phyloP scores from a whole-genome alignment of 805 yeast species.

The Sugiyamaella americana region DNA sequence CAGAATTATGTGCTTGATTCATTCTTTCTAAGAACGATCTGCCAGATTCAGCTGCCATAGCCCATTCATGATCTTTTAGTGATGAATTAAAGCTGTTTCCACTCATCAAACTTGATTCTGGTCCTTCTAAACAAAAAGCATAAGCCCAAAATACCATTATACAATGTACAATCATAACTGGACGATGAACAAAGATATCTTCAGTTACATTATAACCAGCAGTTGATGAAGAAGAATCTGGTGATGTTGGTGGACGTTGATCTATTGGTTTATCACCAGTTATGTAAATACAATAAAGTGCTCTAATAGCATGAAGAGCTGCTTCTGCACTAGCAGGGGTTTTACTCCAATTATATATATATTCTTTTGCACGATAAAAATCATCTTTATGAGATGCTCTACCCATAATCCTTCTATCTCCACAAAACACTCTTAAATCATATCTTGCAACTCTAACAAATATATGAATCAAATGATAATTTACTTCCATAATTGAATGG shows the following conservation, averaged over 20 bases:
- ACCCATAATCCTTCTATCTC: slow-evolving; percentile 74
- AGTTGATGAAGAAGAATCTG: background rate
- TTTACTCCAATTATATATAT: slow-evolving; percentile 48
- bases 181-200: slow-evolving; percentile 24
- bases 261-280: background rate
- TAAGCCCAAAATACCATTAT: slow-evolving; percentile 28
- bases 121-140: slow-evolving; percentile 27
- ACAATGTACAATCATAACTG: slow-evolving; percentile 22
- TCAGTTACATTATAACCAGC: slow-evolving; percentile 10
- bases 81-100: slow-evolving; percentile 10
- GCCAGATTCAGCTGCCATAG: slow-evolving; percentile 41
- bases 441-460: slow-evolving; percentile 62
- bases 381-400: slow-evolving; percentile 49
- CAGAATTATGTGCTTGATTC: slow-evolving; percentile 1
- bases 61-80: slow-evolving; percentile 24
- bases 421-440: slow-evolving; percentile 68
- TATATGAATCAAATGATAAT: slow-evolving; percentile 64
- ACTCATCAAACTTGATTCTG: slow-evolving; percentile 22
- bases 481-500: background rate
- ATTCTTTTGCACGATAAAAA: slow-evolving; percentile 41
- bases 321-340: slow-evolving; percentile 45
- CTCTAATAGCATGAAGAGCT: slow-evolving; percentile 49
- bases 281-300: slow-evolving; percentile 50
- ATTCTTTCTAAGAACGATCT: slow-evolving; percentile 43
- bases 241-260: too few relatives aligned